A percentile compares a stretch with the other conserved stretches of the same genome.
These are phyloP conservation scores for Yamadazyma nakazawae DNA, from an alignment of 805 yeast genomes.

Conservation along the genomic window DNA sequence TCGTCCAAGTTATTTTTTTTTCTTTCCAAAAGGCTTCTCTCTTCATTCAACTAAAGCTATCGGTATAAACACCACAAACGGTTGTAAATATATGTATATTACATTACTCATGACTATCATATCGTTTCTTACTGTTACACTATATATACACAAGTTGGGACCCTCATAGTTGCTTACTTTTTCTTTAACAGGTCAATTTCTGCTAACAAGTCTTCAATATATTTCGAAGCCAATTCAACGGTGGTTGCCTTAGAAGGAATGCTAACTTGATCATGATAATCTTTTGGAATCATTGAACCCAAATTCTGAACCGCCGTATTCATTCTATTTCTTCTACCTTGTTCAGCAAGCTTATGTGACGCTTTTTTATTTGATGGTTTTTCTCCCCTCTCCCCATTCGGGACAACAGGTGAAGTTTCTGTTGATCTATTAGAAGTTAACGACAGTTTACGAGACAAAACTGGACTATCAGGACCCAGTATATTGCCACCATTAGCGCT, in stretches of 20 bases:
- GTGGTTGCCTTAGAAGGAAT: constrained; percentile 93
- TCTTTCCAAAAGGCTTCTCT: no score
- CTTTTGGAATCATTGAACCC: constrained; percentile 62
- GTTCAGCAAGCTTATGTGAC: constrained; percentile 90
- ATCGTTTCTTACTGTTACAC: not conserved
- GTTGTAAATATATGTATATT: no score
- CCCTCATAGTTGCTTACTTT: not conserved
- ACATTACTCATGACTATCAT: not conserved
- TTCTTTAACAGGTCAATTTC: constrained; percentile 25
- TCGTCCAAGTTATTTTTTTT: constrained; percentile 53
- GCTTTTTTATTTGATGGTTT: constrained; percentile 52
- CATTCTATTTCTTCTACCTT: constrained; percentile 91
- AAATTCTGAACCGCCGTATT: constrained; percentile 81
- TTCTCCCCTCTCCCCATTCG: constrained; percentile 19
- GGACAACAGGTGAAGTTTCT: constrained; percentile 22
- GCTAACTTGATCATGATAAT: constrained; percentile 50
- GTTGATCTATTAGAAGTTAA: constrained; percentile 13
- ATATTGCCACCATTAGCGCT: not conserved
- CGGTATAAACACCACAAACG: no score
- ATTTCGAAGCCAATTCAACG: constrained; percentile 80
- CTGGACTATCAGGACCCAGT: constrained; percentile 8
- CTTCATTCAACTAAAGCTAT: no score
- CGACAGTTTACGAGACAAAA: constrained; percentile 15
- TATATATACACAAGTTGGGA: not conserved
- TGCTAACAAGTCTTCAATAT: constrained; percentile 44